A percentile compares a stretch with the other conserved stretches of the same genome.
These are phyloP conservation scores for Pseudopyrenochaeta lycopersici DNA, from an alignment of 2,329 filamentous ascomycete species.

Conservation along the genomic window DNA sequence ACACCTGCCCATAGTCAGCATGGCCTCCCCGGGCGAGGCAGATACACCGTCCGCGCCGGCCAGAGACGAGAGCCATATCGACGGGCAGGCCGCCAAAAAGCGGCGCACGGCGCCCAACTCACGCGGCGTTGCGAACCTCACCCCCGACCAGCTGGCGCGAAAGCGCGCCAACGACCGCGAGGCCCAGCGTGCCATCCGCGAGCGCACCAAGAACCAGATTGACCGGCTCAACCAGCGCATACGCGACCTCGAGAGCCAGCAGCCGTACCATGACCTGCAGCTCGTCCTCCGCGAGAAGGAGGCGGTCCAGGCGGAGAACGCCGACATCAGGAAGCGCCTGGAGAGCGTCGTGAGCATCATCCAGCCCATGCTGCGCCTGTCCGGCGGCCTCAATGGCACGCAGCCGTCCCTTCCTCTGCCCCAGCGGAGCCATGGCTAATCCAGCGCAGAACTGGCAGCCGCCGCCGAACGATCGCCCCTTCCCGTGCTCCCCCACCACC, in stretches of 20 bases:
- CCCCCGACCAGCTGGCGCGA: slow-evolving; percentile 85
- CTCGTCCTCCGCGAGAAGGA: slow-evolving; percentile 78
- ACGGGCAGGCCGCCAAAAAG: slow-evolving; percentile 38
- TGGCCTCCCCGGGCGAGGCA: slow-evolving; percentile 33
- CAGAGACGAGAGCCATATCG: slow-evolving; percentile 22
- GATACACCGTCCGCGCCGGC: slow-evolving; percentile 26
- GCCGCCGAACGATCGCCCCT: slow-evolving; percentile 58
- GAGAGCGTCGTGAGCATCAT: slow-evolving; percentile 71
- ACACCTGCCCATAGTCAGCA: slow-evolving; percentile 20
- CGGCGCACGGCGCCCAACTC: slow-evolving; percentile 55
- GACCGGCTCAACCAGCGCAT: slow-evolving; percentile 77
- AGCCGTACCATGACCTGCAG: slow-evolving; percentile 86
- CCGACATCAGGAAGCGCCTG: slow-evolving; percentile 76
- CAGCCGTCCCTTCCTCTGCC: too few species aligned
- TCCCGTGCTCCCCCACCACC: slow-evolving; percentile 35
- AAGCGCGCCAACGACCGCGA: slow-evolving; percentile 93
- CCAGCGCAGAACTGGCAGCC: slow-evolving; percentile 55
- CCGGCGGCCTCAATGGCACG: slow-evolving; percentile 57
- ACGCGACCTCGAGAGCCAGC: slow-evolving; percentile 77
- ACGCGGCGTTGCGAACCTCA: slow-evolving; percentile 85
- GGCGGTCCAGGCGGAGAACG: slow-evolving; percentile 79
- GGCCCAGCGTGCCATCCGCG: slow-evolving; percentile 83
- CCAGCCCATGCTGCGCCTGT: slow-evolving; percentile 63
- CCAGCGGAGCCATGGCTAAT: slow-evolving; percentile 11
- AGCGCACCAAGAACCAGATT: slow-evolving; percentile 83